Base-by-base conservation (phyloP, 176 grass and related monocot genomes). In the Triticum turgidum region DNA sequence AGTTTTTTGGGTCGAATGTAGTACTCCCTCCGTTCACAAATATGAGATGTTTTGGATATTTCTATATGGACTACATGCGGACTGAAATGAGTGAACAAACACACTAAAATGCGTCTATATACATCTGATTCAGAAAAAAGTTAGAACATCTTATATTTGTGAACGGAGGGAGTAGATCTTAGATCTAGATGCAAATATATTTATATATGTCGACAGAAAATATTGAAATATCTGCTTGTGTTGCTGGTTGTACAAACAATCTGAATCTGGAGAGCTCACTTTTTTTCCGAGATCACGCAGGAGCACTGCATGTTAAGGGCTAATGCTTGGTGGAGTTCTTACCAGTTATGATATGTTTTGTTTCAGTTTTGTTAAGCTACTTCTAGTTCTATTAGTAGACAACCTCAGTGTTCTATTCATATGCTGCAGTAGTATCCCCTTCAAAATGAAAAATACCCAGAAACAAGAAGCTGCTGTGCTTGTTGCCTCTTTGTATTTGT, bases 341-440 rank as follows among this genome's bases (percentile, higher is more conserved):
- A 49, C 73, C 44, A 76, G 73, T 20, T 54, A 76, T 76, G 73
- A 54, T 56, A 54, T 76, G 73, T 45, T 73, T 22, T 73, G 18
- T 30, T 54, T 76, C 73, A 30, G 15, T 52, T 52, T 52, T 76
- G 27, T 76, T 5, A 47, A 73, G n/a, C 70, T 73, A 73, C 39
- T 76, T 52, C 42, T 52, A 52, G 73, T 76, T 8, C 13, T 76
- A 32, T 27, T 20, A 33, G 11, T 8, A 21, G 8, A 54, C 47
- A 76, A 56, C 45, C 74, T 77, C 74, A 56, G 18, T 54, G 45
- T 77, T 77, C 47, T 77, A 20, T 30, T 30, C 73, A 44, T 76
- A 52, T 30, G 47, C 47, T 77, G 7, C 4, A 33, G 30, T 32
- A 56, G 47, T 77, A 77, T 3, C 47, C 27, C 27, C 47, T 77